Conservation (phyloP, 1,284 basidiomycete species). For the Schizophyllum commune region DNA sequence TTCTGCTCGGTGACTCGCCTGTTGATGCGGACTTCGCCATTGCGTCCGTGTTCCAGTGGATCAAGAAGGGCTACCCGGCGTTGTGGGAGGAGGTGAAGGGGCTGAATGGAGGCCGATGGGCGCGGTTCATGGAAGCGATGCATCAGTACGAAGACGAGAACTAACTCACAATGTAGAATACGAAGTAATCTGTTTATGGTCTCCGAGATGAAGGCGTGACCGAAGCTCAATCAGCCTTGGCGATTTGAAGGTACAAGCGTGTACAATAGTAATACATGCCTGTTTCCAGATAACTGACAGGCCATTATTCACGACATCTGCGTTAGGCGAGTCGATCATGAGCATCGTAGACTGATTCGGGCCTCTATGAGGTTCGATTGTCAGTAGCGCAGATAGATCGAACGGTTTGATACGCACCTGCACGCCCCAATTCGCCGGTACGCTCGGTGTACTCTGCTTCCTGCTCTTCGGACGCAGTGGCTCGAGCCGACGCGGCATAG, state of each 20-base stretch:
- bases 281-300: not conserved
- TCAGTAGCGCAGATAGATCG: not conserved
- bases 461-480: not conserved
- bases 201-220: not conserved
- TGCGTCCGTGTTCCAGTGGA: constrained; percentile 10
- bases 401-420: not conserved
- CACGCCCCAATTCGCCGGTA: not conserved
- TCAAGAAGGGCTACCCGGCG: constrained; percentile 1
- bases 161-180: not conserved
- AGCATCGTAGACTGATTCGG: not conserved
- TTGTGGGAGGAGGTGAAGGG: constrained; percentile 6
- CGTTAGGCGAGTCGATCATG: not conserved
- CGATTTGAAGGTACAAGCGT: not conserved
- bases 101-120: constrained; percentile 9
- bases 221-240: not conserved
- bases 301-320: not conserved
- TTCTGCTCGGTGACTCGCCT: constrained; percentile 15
- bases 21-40: constrained; percentile 26
- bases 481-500: not conserved
- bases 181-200: not conserved
- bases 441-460: not conserved
- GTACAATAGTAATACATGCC: not conserved
- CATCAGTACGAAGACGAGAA: not conserved
- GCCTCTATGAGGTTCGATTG: not conserved
- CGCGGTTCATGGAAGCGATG: constrained; percentile 1